Percentiles rank a stretch among this genome's conserved stretches.
These are phyloP conservation scores for Apiospora kogelbergensis DNA, from an alignment of 2,329 filamentous ascomycete species.

Conservation along the genomic window DNA sequence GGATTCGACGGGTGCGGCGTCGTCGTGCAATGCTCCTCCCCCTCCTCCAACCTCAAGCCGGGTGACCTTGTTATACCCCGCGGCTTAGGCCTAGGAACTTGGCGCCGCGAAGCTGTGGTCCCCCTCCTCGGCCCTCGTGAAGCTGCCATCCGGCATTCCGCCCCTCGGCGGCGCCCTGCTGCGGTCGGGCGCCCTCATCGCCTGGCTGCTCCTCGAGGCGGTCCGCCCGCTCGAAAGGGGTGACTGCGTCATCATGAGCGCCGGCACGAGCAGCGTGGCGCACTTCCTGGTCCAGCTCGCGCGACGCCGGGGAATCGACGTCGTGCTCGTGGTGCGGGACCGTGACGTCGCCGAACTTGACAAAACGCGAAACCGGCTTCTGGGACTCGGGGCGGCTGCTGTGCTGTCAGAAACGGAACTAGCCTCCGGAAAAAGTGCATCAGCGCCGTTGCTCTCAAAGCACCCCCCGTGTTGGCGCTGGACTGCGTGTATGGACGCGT, in stretches of 20 bases:
- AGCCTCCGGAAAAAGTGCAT: neutral
- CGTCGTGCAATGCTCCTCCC: neutral
- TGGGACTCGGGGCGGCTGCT: conserved; percentile 7
- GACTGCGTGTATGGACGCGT: conserved; percentile 13
- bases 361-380: neutral
- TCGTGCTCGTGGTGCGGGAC: conserved; percentile 2
- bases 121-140: conserved; percentile 15
- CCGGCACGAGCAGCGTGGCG: conserved; percentile 15
- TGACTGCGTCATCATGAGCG: conserved; percentile 18
- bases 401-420: conserved; percentile 12
- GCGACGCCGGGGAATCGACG: neutral
- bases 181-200: conserved; percentile 19
- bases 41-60: conserved; percentile 5
- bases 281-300: conserved; percentile 13
- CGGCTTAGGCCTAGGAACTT: conserved; percentile 19
- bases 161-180: conserved; percentile 19
- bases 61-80: conserved; percentile 18
- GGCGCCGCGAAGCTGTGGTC: conserved; percentile 22
- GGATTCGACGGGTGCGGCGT: conserved; percentile 23
- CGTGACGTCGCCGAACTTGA: neutral
- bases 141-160: conserved; percentile 11
- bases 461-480: conserved; percentile 6
- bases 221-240: conserved; percentile 19
- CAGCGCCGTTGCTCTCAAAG: neutral
- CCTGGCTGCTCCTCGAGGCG: conserved; percentile 24